phyloP scores from a whole-genome alignment of 2,329 filamentous ascomycete species.

The Atkinsonella hypoxylon region DNA sequence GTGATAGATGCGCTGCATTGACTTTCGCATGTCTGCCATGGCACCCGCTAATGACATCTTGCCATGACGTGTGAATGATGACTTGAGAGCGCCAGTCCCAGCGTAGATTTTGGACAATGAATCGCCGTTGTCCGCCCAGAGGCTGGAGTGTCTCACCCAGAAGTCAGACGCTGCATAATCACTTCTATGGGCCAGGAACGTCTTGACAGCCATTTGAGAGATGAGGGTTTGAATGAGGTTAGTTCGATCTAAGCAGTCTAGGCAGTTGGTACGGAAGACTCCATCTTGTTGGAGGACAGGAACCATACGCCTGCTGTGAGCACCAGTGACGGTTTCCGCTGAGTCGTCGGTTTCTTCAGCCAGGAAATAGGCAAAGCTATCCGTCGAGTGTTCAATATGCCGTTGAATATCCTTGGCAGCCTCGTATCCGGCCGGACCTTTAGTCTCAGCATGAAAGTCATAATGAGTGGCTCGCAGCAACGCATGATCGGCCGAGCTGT shows the following conservation, averaged over 20 bases:
- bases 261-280: constrained; percentile 90
- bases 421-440: constrained; percentile 76
- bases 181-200: constrained; percentile 63
- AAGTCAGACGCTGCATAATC: constrained; percentile 66
- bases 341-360: constrained; percentile 57
- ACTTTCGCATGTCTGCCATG: constrained; percentile 91
- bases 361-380: constrained; percentile 87
- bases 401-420: constrained; percentile 74
- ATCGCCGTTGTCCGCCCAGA: constrained; percentile 98
- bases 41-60: constrained; percentile 94
- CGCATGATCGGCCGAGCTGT: constrained; percentile 52
- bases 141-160: constrained; percentile 79
- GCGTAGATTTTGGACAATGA: constrained; percentile 91
- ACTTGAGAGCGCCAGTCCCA: constrained; percentile 88
- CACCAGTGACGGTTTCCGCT: constrained; percentile 27
- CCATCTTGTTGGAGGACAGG: constrained; percentile 84
- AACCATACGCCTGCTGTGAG: constrained; percentile 34
- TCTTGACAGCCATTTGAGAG: constrained; percentile 82
- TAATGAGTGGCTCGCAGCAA: constrained; percentile 76
- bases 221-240: constrained; percentile 95
- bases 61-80: constrained; percentile 83
- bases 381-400: constrained; percentile 66
- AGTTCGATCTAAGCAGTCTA: constrained; percentile 91
- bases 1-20: constrained; percentile 85
- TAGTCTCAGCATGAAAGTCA: constrained; percentile 92